Evolutionary conservation across 1,284 basidiomycete species (phyloP).

Genomic region (Papiliotrema terrestris): DNA sequence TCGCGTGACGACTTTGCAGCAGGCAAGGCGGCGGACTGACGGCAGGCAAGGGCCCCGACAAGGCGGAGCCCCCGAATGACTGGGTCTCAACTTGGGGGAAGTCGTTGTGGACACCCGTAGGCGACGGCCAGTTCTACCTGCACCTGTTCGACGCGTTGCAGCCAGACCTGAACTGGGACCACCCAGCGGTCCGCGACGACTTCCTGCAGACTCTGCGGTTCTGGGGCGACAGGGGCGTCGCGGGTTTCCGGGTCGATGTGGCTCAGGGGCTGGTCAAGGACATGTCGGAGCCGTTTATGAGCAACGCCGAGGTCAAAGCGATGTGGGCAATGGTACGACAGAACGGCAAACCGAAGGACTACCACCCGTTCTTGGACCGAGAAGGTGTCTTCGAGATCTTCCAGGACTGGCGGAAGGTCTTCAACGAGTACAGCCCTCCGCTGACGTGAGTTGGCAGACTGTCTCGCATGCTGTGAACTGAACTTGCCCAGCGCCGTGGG

Average conservation of each 20-base stretch:
- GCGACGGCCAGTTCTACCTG: constrained; percentile 64
- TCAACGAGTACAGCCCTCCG: constrained; percentile 40
- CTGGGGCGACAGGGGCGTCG: constrained; percentile 68
- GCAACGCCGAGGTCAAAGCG: constrained; percentile 12
- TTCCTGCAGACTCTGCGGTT: constrained; percentile 66
- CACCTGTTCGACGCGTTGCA: constrained; percentile 66
- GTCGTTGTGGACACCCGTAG: constrained; percentile 69
- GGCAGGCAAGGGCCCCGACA: constrained; percentile 26
- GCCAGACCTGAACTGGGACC: constrained; percentile 76
- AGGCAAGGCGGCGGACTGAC: background rate
- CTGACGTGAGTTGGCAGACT: constrained; percentile 23
- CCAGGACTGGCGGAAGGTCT: constrained; percentile 37
- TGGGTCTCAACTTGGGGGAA: constrained; percentile 69
- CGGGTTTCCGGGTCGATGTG: constrained; percentile 59
- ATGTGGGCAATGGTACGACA: constrained; percentile 11
- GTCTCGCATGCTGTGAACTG: background rate
- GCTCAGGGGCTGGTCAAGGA: constrained; percentile 25
- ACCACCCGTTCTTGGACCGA: constrained; percentile 33
- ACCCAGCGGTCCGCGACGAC: constrained; percentile 59
- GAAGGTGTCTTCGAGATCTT: constrained; percentile 37
- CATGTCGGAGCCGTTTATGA: constrained; percentile 7
- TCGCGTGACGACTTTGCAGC: too few relatives aligned
- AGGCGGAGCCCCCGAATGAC: constrained; percentile 65
- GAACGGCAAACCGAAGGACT: constrained; percentile 5
- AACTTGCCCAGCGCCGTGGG: too few relatives aligned